Conservation (phyloP, 768 basidiomycete species). For the Kwoniella dejecticola region DNA sequence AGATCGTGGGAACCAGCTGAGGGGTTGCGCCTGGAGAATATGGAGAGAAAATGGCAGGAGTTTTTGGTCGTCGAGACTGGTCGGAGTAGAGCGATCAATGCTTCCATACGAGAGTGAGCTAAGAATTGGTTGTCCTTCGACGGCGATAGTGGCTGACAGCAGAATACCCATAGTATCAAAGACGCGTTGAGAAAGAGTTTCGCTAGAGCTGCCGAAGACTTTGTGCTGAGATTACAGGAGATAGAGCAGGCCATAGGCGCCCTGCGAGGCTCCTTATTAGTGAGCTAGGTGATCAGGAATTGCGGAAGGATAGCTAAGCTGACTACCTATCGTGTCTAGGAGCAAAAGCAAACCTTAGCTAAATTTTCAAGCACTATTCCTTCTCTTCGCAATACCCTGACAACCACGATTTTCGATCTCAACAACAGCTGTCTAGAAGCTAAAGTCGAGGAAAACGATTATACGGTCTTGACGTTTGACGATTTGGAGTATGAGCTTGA, state of each 20-base stretch:
- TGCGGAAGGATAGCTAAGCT: not conserved
- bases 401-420: slow-evolving; percentile 61
- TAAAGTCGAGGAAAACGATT: slow-evolving; percentile 96
- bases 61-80: slow-evolving; percentile 74
- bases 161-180: slow-evolving; percentile 47
- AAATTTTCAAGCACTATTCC: slow-evolving; percentile 58
- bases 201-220: slow-evolving; percentile 49
- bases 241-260: slow-evolving; percentile 51
- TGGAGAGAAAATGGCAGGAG: slow-evolving; percentile 75
- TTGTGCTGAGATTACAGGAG: slow-evolving; percentile 40
- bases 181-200: slow-evolving; percentile 51
- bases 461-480: slow-evolving; percentile 83
- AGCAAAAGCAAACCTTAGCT: slow-evolving; percentile 69
- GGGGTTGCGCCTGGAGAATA: slow-evolving; percentile 70
- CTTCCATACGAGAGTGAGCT: slow-evolving; percentile 79
- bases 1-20: slow-evolving; percentile 76
- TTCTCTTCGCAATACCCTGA: slow-evolving; percentile 61
- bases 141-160: not conserved
- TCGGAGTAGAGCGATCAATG: slow-evolving; percentile 80
- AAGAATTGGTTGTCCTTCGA: too few relatives aligned
- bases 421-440: slow-evolving; percentile 79
- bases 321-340: slow-evolving; percentile 56
- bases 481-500: slow-evolving; percentile 89
- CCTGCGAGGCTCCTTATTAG: slow-evolving; percentile 43
- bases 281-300: slow-evolving; percentile 14